A percentile compares a stretch with the other conserved stretches of the same genome.
Evolutionary conservation across 1,139 yeast genomes (phyloP).

Genomic region (Scheffersomyces lignicola): DNA sequence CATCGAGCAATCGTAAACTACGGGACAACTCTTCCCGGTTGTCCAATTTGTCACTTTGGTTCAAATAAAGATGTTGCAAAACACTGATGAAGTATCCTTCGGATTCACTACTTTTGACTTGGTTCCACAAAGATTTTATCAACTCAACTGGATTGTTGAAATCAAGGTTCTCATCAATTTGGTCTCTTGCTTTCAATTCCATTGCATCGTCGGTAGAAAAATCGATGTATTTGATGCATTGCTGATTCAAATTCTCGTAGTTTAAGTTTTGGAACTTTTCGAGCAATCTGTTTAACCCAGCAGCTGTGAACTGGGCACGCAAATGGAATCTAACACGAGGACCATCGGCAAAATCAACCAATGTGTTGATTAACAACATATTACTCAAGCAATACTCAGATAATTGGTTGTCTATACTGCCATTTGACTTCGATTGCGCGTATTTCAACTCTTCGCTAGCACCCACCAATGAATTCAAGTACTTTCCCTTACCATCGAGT

Average conservation of each 20-base stretch:
- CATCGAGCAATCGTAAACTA: conserved; percentile 78
- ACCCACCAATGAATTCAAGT: conserved; percentile 85
- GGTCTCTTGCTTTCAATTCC: conserved; percentile 59
- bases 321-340: conserved; percentile 69
- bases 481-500: conserved; percentile 81
- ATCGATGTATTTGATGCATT: conserved; percentile 64
- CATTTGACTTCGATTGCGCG: conserved; percentile 26
- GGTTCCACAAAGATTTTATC: conserved; percentile 67
- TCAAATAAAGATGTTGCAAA: conserved; percentile 78
- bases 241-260: conserved; percentile 63
- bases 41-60: conserved; percentile 59
- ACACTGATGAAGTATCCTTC: conserved; percentile 75
- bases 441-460: conserved; percentile 84
- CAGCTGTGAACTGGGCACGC: conserved; percentile 73
- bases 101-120: conserved; percentile 67
- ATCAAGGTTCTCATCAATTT: conserved; percentile 60
- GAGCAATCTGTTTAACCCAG: conserved; percentile 70
- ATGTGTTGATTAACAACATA: conserved; percentile 70
- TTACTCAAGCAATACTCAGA: conserved; percentile 81
- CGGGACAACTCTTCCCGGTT: conserved; percentile 54
- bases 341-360: conserved; percentile 67
- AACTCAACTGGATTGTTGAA: conserved; percentile 77
- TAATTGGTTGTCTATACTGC: conserved; percentile 59
- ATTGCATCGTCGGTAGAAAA: conserved; percentile 70
- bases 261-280: conserved; percentile 61